A percentile compares a stretch with the other conserved stretches of the same genome.
Conservation (phyloP, 306 rosid genomes). For the Carpinus viminea region DNA sequence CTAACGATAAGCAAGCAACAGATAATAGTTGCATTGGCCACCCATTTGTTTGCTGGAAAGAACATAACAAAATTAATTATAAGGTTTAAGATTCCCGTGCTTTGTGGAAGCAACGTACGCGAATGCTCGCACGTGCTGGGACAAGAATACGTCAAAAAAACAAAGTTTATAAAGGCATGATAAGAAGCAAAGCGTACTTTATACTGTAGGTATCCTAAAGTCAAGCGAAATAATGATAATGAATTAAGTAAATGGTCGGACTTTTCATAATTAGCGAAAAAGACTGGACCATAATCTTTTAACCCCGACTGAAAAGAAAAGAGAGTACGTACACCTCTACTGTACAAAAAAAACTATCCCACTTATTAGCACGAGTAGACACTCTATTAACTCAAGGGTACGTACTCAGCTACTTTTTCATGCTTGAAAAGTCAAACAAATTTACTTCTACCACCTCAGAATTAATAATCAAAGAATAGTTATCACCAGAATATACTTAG, state of each 20-base stretch:
- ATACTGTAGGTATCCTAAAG: constrained; percentile 24
- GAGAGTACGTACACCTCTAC: neutral
- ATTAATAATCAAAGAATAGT: neutral
- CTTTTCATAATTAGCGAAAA: neutral
- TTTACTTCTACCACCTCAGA: constrained; percentile 28
- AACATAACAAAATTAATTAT: neutral
- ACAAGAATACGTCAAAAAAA: constrained; percentile 4
- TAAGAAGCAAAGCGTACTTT: constrained; percentile 23
- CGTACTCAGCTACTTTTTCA: constrained; percentile 5
- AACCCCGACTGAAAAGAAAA: neutral
- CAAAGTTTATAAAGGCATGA: constrained; percentile 12
- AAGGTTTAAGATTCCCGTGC: constrained; percentile 13
- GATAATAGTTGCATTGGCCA: constrained; percentile 94
- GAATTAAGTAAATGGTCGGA: neutral
- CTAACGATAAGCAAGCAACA: constrained; percentile 91
- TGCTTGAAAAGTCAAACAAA: constrained; percentile 52
- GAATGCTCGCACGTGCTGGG: constrained; percentile 35
- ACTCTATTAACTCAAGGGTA: neutral
- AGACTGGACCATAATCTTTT: neutral
- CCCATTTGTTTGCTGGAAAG: constrained; percentile 69
- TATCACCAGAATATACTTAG: neutral
- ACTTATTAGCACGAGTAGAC: constrained; percentile 13
- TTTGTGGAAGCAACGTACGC: constrained; percentile 30
- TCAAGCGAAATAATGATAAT: constrained; percentile 8
- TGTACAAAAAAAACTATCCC: neutral